Conservation (phyloP, 1,139 yeast species). For the Citeromyces hawaiiensis region DNA sequence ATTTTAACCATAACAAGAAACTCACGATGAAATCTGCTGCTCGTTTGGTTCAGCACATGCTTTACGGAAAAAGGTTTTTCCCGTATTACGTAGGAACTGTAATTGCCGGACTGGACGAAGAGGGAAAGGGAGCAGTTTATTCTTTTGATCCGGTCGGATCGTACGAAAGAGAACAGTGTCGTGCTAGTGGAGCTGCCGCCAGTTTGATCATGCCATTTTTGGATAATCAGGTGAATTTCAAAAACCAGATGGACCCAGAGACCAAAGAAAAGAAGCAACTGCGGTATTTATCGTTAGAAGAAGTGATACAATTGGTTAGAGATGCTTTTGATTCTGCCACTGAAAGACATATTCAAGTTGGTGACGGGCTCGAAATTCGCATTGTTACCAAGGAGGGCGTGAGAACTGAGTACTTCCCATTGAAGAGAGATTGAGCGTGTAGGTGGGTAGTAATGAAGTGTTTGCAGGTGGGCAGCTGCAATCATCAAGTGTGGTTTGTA, state of each 20-base stretch:
- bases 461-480: no score
- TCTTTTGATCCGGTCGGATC: conserved; percentile 98
- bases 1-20: conserved; percentile 73
- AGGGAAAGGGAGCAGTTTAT: conserved; percentile 89
- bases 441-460: not conserved
- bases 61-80: conserved; percentile 89
- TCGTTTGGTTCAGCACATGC: conserved; percentile 76
- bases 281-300: conserved; percentile 61
- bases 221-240: conserved; percentile 92
- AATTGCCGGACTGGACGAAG: conserved; percentile 88
- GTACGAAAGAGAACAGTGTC: conserved; percentile 91
- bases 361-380: conserved; percentile 86
- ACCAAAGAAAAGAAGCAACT: conserved; percentile 49
- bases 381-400: conserved; percentile 93
- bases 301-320: conserved; percentile 73
- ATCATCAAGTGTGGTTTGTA: no score
- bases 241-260: conserved; percentile 76
- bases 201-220: conserved; percentile 92
- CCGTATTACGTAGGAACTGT: conserved; percentile 95
- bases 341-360: conserved; percentile 96
- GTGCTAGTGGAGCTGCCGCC: conserved; percentile 98
- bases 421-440: conserved; percentile 77
- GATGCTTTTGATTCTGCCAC: conserved; percentile 96
- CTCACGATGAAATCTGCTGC: conserved; percentile 69
- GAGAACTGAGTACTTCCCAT: conserved; percentile 66